These are phyloP conservation scores for Avena sativa DNA, from an alignment of 176 grass and related monocot genomes.

Conservation along the genomic window DNA sequence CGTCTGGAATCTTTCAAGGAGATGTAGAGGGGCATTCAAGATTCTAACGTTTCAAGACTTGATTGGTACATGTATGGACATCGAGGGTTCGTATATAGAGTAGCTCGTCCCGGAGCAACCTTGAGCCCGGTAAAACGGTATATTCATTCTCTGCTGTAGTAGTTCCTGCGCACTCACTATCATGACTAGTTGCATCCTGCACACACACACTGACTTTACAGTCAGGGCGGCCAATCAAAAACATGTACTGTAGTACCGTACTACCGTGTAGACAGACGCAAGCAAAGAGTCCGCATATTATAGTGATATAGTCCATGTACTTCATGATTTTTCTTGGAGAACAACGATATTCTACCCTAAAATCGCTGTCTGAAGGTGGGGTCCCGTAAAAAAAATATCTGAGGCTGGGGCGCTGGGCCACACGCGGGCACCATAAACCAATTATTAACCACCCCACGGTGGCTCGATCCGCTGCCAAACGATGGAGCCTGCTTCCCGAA, in stretches of 20 bases:
- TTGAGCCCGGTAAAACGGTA: background rate
- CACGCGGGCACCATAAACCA: no score
- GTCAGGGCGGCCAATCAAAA: background rate
- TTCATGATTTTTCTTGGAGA: no score
- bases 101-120: background rate
- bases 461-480: background rate
- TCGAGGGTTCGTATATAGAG: background rate
- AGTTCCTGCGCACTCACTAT: background rate
- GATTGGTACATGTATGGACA: background rate
- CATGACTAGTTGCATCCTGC: background rate
- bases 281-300: no score
- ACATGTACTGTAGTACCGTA: no score
- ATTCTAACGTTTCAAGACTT: background rate
- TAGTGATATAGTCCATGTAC: no score
- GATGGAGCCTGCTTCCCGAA: slow-evolving; percentile 25
- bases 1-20: background rate
- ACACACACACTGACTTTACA: background rate
- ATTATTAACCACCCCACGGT: background rate
- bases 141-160: background rate
- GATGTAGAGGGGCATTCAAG: background rate
- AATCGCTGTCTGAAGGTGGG: no score
- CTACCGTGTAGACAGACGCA: no score
- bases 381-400: no score
- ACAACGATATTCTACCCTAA: no score
- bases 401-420: no score